Base-by-base conservation (phyloP, 345 rosid species). In the Aegle marmelos region DNA sequence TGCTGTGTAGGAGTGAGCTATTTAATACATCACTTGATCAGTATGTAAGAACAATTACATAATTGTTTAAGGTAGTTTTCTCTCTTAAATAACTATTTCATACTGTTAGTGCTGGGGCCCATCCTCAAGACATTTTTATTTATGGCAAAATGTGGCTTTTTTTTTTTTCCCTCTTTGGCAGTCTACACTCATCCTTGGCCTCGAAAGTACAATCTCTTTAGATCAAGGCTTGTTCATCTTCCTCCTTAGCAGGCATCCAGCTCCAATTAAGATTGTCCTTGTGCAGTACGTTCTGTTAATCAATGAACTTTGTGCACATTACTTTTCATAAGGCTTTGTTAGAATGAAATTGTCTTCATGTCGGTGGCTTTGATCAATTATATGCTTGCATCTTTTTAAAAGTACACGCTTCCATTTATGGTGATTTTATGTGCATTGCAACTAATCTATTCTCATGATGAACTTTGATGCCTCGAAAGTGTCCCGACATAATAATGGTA, bases 21-120 rank as follows among this genome's bases (percentile, higher is more conserved):
- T 93, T 91, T 85, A 83, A 87, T 72, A 89, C 96, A 36, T 76
- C 89, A 62, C 91, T 95, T 54, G 95, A 90, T 79, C 98, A 92
- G 81, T 90, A 92, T 28, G 92, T 91, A 45, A 90, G 97, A 84
- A 91, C 92, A 86, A 89, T 93, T 80, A 87, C 94, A 1, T 93
- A 87, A 83, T 13, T 68, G 59, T 6, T 41, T 31, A 61, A 79
- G 75, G 58, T 66, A 37, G 13, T 7, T 1, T 28, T 39, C 67
- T 21, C 7, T 22, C 77, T 7, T 17, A 19, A 33, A 27, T 17
- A 36, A 54, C 56, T 61, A 13, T 27, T 78, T 28, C 17, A 0
- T 31, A 24, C 3, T 31, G n/a, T 31, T 63, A 4, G 48, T 60
- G 68, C 34, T 36, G 9, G 60, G 22, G 8, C 68, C 19, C 22